These are phyloP conservation scores for Leccinum sublutescens DNA, from an alignment of 768 basidiomycete genomes.

Conservation along the genomic window DNA sequence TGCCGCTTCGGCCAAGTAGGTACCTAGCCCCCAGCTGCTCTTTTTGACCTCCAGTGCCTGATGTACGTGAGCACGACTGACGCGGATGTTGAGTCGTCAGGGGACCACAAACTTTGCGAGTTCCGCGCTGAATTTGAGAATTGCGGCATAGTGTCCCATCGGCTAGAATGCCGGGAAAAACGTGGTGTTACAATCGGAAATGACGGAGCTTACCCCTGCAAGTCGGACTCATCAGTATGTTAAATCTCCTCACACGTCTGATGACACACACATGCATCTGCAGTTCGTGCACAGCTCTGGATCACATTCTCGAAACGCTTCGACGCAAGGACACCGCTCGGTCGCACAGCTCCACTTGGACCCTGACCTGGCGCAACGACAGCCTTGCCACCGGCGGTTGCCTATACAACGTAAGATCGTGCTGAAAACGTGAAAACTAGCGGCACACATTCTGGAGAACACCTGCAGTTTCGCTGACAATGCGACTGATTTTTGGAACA, in stretches of 20 bases:
- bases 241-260: background rate
- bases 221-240: background rate
- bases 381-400: conserved; percentile 54
- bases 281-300: conserved; percentile 60
- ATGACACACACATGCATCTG: conserved; percentile 42
- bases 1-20: conserved; percentile 48
- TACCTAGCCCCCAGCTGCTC: conserved; percentile 52
- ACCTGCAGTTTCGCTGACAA: conserved; percentile 57
- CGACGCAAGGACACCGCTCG: conserved; percentile 51
- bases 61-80: conserved; percentile 6
- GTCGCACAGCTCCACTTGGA: conserved; percentile 35
- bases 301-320: conserved; percentile 60
- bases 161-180: conserved; percentile 21
- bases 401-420: conserved; percentile 37
- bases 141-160: conserved; percentile 44
- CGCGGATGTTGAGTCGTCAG: background rate
- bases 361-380: conserved; percentile 41
- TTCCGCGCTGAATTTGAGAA: conserved; percentile 45
- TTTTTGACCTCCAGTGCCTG: conserved; percentile 44
- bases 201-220: conserved; percentile 24
- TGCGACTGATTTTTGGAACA: conserved; percentile 52
- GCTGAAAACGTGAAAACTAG: background rate
- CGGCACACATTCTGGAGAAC: conserved; percentile 47
- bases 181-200: background rate
- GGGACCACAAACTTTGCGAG: conserved; percentile 39